Evolutionary conservation across 345 rosid genomes (phyloP), one percentile per base, ranked within the genome.

Genomic region (Melaleuca alternifolia): DNA sequence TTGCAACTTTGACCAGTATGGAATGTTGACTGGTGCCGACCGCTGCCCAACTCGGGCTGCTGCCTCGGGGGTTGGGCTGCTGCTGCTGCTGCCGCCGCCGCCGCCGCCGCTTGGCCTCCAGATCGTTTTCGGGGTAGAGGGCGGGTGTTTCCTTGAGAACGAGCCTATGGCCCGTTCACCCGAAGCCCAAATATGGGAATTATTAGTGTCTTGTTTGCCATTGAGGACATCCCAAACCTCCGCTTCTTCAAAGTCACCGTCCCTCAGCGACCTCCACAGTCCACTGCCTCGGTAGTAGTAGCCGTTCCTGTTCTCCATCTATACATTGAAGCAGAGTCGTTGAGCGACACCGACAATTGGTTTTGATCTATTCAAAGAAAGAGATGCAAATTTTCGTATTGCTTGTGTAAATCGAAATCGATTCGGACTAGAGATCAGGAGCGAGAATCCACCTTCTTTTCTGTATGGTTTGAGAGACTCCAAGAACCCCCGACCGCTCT

Each of bases 21-120:
- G 94, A 84, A 96, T 90, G 87, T 93, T 93, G 82, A 96, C 91
- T 21, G 97, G 98, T 18, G 95, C 95, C 52, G 98, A 94, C 86
- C 91, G 92, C 87, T 90, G 94, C 89, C 86, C 51, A 14, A 87
- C 51, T 88, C 87, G 86, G 26, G 48, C 48, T 9, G 24, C 79
- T 85, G 71, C 51, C 59, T 89, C 91, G 65, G 86, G 89, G 10
- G 86, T 51, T 4, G 89, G 85, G 28, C 84, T 41, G 28, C 82
- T 54, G 77, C 84, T 79, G 76, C 85, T 83, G 65, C 62, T 41
- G 84, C 81, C 61, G 37, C 83, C 30, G 52, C 85, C 11, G 20
- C 90, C 23, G n/a, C 85, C 82, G 79, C 84, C 51, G 13, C 54
- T 52, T 46, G 87, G 28, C 87, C 87, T 83, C 23, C 95, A 95